Evolutionary conservation across 179 eudicot genomes (phyloP), one percentile per base, ranked within the genome.

Genomic region (Gypsophila paniculata): DNA sequence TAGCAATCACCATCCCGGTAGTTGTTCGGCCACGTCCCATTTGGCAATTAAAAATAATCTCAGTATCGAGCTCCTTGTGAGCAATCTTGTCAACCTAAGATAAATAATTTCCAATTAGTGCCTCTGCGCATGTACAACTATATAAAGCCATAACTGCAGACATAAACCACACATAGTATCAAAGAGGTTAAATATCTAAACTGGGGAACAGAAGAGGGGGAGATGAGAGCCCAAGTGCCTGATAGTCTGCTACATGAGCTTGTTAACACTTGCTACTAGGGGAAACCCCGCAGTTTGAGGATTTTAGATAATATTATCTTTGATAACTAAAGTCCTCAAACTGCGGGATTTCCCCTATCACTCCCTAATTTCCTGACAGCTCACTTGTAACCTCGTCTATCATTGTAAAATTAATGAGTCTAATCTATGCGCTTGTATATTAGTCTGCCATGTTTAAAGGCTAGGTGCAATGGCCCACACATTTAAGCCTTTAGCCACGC

Each of bases 11-110:
- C 98, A 93, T 93, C 76, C 98, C 98, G 11, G 98, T 93, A 39
- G 98, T 93, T 60, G 98, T 93, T 70, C 98, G 84, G 72, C 98
- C 98, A 70, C 98, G 96, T 55, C 98, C 98, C 98, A 93, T 93
- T 91, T 93, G 98, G 78, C 98, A 93, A 79, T 93, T 93, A 78
- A 93, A 93, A 57, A 91, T 81, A 59, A 93, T 83, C 83, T 89
- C 89, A 17, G 91, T 89, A 72, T 75, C 81, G 63, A 89, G 73
- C 68, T 86, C 88, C 66, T 83, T 91, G 73, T 77, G 90, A 69
- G 92, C 86, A 68, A 92, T 86, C 79, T 75, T 90, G 53, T 85
- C 75, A 76, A 90, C 94, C 98, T 92, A 78, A 70, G 80, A 74
- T 52, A 58, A 72, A 58, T 60, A 71, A 34, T 58, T 68, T 71